phyloP scores from a whole-genome alignment of 495 filamentous ascomycete species.

The Cercophora scortea region DNA sequence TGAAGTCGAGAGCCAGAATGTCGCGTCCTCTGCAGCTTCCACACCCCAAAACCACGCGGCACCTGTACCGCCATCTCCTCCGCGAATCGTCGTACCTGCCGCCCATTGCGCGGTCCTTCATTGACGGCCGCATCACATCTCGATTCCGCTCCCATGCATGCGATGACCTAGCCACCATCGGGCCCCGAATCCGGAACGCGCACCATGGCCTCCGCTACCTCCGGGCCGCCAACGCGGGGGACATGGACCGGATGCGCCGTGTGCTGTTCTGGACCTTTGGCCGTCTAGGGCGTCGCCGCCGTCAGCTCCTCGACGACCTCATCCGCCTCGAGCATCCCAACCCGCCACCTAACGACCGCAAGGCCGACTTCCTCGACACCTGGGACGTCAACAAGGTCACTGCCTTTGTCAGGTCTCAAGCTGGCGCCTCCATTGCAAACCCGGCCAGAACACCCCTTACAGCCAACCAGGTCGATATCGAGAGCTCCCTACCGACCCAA shows the following conservation, averaged over 20 bases:
- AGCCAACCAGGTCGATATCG: constrained; percentile 36
- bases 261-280: constrained; percentile 67
- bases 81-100: constrained; percentile 84
- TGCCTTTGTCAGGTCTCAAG: constrained; percentile 21
- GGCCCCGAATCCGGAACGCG: constrained; percentile 18
- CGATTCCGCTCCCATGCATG: constrained; percentile 42
- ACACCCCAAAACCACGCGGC: constrained; percentile 38
- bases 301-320: constrained; percentile 49
- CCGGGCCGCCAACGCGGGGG: constrained; percentile 48
- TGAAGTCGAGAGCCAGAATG: constrained; percentile 8
- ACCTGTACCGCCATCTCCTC: constrained; percentile 69
- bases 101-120: constrained; percentile 50
- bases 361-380: constrained; percentile 33
- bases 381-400: constrained; percentile 31
- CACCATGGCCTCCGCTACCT: constrained; percentile 28
- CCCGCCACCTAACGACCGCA: constrained; percentile 11
- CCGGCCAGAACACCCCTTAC: constrained; percentile 24
- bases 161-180: constrained; percentile 1
- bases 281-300: constrained; percentile 59
- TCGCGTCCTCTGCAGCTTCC: constrained; percentile 16
- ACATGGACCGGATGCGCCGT: constrained; percentile 49
- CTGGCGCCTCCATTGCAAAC: not conserved
- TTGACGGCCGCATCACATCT: constrained; percentile 46
- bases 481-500: constrained; percentile 42
- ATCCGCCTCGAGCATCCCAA: constrained; percentile 28